phyloP scores from a whole-genome alignment of 352 stramenopile species.

The Aphanomyces astaci region DNA sequence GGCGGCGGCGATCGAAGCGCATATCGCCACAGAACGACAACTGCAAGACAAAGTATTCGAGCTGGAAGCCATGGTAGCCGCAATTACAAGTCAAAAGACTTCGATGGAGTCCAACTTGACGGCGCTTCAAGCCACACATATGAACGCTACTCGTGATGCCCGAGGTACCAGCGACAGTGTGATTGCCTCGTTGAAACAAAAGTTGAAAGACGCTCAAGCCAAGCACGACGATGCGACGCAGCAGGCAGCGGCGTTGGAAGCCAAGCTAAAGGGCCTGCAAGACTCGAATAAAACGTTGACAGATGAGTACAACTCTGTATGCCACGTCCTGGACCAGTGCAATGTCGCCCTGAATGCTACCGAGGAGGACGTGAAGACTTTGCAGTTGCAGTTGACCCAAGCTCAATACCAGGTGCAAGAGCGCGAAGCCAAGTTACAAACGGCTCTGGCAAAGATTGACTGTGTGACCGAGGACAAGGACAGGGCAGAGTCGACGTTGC shows the following conservation, averaged over 20 bases:
- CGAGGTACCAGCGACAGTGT: background rate
- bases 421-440: background rate
- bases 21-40: slow-evolving; percentile 22
- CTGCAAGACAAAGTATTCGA: slow-evolving; percentile 43
- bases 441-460: background rate
- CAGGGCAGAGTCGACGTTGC: background rate
- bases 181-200: background rate
- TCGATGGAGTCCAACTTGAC: slow-evolving; percentile 19
- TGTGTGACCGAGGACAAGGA: background rate
- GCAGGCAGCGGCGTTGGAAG: slow-evolving; percentile 35
- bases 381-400: background rate
- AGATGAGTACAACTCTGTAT: background rate
- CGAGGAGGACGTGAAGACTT: background rate
- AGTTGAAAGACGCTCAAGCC: slow-evolving; percentile 25
- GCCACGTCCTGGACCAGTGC: background rate
- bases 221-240: slow-evolving; percentile 34
- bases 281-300: background rate
- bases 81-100: slow-evolving; percentile 44
- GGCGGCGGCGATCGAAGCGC: slow-evolving; percentile 24
- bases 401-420: background rate
- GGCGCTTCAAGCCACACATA: background rate
- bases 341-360: slow-evolving; percentile 19
- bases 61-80: slow-evolving; percentile 36
- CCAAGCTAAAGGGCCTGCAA: slow-evolving; percentile 31
- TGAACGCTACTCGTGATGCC: background rate